Evolutionary conservation across 1,139 yeast genomes (phyloP).

Genomic region (Sugiyamaella xylanicola): DNA sequence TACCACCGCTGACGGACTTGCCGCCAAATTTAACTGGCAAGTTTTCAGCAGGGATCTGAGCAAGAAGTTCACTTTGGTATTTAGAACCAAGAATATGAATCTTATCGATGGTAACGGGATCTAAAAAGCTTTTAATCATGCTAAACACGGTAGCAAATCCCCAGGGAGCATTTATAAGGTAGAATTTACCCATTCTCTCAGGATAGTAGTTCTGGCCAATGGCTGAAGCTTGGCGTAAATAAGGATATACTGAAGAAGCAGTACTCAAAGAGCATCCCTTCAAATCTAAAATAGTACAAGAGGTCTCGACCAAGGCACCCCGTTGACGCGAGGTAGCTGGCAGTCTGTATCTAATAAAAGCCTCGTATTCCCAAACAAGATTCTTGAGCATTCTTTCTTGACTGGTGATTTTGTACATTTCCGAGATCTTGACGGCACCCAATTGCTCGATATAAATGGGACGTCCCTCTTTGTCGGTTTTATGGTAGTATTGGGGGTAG

Average conservation of each 20-base stretch:
- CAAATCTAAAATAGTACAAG: slow-evolving; percentile 92
- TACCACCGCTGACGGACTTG: slow-evolving; percentile 62
- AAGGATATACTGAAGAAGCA: slow-evolving; percentile 82
- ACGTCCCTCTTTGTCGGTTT: slow-evolving; percentile 95
- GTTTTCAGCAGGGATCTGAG: slow-evolving; percentile 92
- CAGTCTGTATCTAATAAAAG: slow-evolving; percentile 77
- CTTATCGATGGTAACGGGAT: slow-evolving; percentile 97
- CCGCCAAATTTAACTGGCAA: slow-evolving; percentile 94
- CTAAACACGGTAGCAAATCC: slow-evolving; percentile 95
- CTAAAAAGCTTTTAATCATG: slow-evolving; percentile 88
- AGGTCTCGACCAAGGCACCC: slow-evolving; percentile 83
- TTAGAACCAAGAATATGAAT: slow-evolving; percentile 82
- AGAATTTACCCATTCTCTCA: slow-evolving; percentile 99
- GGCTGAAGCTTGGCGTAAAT: slow-evolving; percentile 88
- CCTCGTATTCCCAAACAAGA: slow-evolving; percentile 96
- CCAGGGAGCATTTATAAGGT: slow-evolving; percentile 93
- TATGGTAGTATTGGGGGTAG: slow-evolving; percentile 97
- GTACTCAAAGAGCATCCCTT: slow-evolving; percentile 88
- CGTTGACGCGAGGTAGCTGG: slow-evolving; percentile 92
- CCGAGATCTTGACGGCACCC: slow-evolving; percentile 84
- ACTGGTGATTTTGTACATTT: slow-evolving; percentile 90
- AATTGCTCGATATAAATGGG: slow-evolving; percentile 94
- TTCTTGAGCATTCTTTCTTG: slow-evolving; percentile 96
- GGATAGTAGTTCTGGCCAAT: slow-evolving; percentile 98
- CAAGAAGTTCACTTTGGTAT: slow-evolving; percentile 78